A percentile compares a stretch with the other conserved stretches of the same genome.
These are phyloP conservation scores for Aspergillus pseudoterreus DNA, from an alignment of 2,329 filamentous ascomycete genomes.

Conservation along the genomic window DNA sequence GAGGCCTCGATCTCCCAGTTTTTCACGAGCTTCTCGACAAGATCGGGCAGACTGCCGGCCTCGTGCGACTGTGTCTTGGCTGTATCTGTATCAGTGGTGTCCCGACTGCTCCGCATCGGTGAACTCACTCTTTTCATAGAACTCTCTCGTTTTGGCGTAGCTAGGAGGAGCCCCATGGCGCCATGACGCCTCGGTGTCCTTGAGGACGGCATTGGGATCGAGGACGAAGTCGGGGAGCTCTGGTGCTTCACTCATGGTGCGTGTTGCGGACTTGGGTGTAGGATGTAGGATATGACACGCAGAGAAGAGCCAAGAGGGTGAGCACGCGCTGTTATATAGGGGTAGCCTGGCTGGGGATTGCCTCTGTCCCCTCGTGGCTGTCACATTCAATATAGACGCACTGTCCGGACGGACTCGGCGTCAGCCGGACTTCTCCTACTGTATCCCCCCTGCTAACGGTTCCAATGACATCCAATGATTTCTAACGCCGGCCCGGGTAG, in stretches of 20 bases:
- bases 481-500: too few species aligned
- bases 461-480: too few species aligned
- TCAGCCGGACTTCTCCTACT: too few species aligned
- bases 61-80: constrained; percentile 56
- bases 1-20: constrained; percentile 71
- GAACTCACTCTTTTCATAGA: constrained; percentile 55
- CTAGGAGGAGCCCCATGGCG: constrained; percentile 59
- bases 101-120: too few species aligned
- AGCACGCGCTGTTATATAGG: too few species aligned
- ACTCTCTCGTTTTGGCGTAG: constrained; percentile 60
- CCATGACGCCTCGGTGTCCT: constrained; percentile 55
- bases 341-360: too few species aligned
- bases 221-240: constrained; percentile 55
- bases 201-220: constrained; percentile 56
- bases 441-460: too few species aligned
- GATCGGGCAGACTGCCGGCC: constrained; percentile 53
- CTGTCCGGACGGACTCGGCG: too few species aligned
- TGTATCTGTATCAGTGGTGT: constrained; percentile 24
- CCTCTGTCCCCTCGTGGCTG: too few species aligned
- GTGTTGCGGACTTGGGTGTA: neutral
- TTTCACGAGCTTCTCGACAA: constrained; percentile 68
- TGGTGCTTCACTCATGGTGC: constrained; percentile 7
- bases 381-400: too few species aligned
- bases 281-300: neutral
- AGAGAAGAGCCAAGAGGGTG: too few species aligned